These are phyloP conservation scores for Proteromonas lacertae DNA, from an alignment of 352 stramenopile genomes.

Conservation along the genomic window DNA sequence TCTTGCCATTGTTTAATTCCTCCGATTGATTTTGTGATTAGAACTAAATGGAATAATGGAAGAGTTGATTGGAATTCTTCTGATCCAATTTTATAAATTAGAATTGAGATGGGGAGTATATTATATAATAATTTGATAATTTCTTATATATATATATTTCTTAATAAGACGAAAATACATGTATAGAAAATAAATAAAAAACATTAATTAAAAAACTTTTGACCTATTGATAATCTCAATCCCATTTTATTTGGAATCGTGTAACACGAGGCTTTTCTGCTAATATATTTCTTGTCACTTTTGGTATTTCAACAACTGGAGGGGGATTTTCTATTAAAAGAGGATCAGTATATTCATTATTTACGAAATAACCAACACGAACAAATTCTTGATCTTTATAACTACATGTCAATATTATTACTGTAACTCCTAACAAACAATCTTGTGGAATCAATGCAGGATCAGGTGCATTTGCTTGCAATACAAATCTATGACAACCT, in stretches of 20 bases:
- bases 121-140: constrained; percentile 2
- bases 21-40: neutral
- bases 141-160: too few relatives aligned
- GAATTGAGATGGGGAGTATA: constrained; percentile 22
- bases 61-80: neutral
- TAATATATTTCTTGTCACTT: constrained; percentile 73
- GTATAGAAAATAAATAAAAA: neutral
- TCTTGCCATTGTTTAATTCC: neutral
- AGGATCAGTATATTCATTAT: constrained; percentile 83
- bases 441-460: constrained; percentile 44
- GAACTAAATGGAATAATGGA: neutral
- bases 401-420: constrained; percentile 83
- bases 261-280: constrained; percentile 75
- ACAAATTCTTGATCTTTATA: constrained; percentile 89
- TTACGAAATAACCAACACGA: constrained; percentile 74
- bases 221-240: constrained; percentile 5
- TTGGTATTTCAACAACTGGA: constrained; percentile 14
- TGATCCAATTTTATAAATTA: neutral
- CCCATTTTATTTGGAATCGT: constrained; percentile 79
- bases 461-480: constrained; percentile 51
- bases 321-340: constrained; percentile 17
- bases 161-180: too few relatives aligned
- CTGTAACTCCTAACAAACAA: constrained; percentile 89
- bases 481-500: constrained; percentile 91
- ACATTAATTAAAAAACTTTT: neutral